These are phyloP conservation scores for Cadophora luteo-olivacea DNA, from an alignment of 2,329 filamentous ascomycete species.

Conservation along the genomic window DNA sequence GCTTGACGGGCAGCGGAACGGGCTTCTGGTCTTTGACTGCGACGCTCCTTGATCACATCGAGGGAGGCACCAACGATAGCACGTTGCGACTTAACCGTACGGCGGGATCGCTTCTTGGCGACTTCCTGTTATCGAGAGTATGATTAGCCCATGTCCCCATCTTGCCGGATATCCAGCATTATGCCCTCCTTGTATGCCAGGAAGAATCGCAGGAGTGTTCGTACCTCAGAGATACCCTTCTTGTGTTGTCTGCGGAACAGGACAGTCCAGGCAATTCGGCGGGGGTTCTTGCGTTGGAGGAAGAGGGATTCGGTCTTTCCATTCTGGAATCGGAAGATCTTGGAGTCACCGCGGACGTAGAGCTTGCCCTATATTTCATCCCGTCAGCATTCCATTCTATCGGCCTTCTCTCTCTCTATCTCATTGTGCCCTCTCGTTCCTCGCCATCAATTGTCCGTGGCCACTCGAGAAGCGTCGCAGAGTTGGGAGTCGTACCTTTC, in stretches of 20 bases:
- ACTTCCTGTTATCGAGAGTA: constrained; percentile 75
- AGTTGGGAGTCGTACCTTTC: constrained; percentile 65
- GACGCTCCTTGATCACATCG: constrained; percentile 99
- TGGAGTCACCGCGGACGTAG: constrained; percentile 99
- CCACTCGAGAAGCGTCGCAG: constrained; percentile 32
- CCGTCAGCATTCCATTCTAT: constrained; percentile 39
- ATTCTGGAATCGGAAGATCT: constrained; percentile 99
- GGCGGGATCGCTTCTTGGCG: constrained; percentile 99
- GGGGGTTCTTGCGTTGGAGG: constrained; percentile 99
- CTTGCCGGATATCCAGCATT: constrained; percentile 12
- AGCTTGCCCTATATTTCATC: constrained; percentile 82
- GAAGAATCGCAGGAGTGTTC: constrained; percentile 45
- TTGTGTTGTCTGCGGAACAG: constrained; percentile 99
- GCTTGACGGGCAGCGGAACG: constrained; percentile 86
- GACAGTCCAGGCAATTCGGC: constrained; percentile 98
- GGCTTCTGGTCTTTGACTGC: constrained; percentile 91
- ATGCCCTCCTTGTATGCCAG: not conserved
- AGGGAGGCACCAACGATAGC: constrained; percentile 98
- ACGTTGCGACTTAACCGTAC: constrained; percentile 98
- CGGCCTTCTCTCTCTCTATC: constrained; percentile 18
- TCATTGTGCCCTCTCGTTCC: constrained; percentile 19
- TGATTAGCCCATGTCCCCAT: constrained; percentile 30
- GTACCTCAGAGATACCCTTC: constrained; percentile 99
- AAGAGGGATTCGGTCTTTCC: constrained; percentile 99
- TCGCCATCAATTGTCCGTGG: constrained; percentile 20